phyloP scores from a whole-genome alignment of 345 rosid species.

The Draba incana region DNA sequence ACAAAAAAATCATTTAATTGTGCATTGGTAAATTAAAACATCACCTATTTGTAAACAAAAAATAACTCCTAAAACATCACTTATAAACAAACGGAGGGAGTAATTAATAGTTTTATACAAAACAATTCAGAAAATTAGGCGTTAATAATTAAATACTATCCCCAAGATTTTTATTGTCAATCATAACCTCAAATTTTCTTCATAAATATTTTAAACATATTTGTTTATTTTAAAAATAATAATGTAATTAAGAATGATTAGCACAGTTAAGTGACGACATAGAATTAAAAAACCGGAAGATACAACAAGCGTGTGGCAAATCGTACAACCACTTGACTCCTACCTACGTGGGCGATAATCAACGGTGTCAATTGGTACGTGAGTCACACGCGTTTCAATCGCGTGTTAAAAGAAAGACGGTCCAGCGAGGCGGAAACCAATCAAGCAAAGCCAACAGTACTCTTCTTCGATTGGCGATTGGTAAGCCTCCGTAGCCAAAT shows the following conservation, averaged over 20 bases:
- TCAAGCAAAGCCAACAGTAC: slow-evolving; percentile 35
- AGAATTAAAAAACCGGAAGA: background rate
- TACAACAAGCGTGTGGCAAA: slow-evolving; percentile 4
- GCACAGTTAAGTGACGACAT: slow-evolving; percentile 7
- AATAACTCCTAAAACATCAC: no score
- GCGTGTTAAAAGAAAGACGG: slow-evolving; percentile 21
- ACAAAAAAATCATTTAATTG: no score
- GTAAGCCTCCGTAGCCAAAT: slow-evolving; percentile 32
- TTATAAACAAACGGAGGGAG: no score
- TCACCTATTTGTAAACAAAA: no score
- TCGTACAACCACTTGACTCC: slow-evolving; percentile 24
- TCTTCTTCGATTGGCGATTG: slow-evolving; percentile 34
- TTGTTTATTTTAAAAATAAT: no score
- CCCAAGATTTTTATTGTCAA: background rate
- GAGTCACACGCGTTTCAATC: background rate
- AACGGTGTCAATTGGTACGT: slow-evolving; percentile 8
- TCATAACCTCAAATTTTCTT: background rate
- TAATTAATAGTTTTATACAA: no score
- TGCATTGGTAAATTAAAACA: no score
- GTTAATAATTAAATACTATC: background rate
- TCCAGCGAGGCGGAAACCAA: slow-evolving; percentile 28
- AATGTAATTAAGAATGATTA: background rate
- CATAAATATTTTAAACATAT: no score
- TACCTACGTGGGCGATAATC: slow-evolving; percentile 26
- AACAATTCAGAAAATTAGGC: background rate